A percentile compares a stretch with the other conserved stretches of the same genome.
Evolutionary conservation across 306 rosid genomes (phyloP).

Genomic region (Quercus engelmannii): DNA sequence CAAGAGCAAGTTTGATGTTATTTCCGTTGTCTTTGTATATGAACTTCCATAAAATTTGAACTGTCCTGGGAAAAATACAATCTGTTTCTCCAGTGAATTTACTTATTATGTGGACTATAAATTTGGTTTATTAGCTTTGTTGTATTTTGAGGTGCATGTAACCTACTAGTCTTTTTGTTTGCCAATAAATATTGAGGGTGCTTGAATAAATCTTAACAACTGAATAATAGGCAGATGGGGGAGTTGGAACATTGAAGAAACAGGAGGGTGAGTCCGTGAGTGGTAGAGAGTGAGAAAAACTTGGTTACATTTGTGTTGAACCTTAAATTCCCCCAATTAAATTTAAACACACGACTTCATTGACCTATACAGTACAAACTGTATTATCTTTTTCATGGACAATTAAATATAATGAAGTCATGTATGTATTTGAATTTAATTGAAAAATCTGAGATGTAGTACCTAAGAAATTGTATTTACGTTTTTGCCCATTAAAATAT

Average conservation of each 20-base stretch:
- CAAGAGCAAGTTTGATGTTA: conserved; percentile 9
- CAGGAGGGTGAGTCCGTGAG: too few relatives aligned
- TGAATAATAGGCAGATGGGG: not conserved
- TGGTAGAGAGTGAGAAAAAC: too few relatives aligned
- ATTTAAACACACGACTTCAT: too few relatives aligned
- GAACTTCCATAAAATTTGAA: not conserved
- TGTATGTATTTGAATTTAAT: too few relatives aligned
- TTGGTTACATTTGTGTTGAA: too few relatives aligned
- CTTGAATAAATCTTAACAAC: not conserved
- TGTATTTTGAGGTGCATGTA: not conserved
- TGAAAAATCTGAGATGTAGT: too few relatives aligned
- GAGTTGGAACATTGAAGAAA: not conserved
- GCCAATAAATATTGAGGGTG: not conserved
- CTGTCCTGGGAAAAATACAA: not conserved
- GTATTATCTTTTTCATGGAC: too few relatives aligned
- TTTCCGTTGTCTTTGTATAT: not conserved
- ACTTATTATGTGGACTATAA: not conserved
- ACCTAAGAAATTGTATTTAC: too few relatives aligned
- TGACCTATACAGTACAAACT: too few relatives aligned
- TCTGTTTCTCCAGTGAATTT: not conserved
- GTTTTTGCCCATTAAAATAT: not conserved
- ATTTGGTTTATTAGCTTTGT: not conserved
- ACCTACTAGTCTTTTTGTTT: not conserved
- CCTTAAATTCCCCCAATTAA: too few relatives aligned
- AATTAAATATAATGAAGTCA: too few relatives aligned